phyloP scores from a whole-genome alignment of 106 monocot genomes.

The Agapanthus africanus region DNA sequence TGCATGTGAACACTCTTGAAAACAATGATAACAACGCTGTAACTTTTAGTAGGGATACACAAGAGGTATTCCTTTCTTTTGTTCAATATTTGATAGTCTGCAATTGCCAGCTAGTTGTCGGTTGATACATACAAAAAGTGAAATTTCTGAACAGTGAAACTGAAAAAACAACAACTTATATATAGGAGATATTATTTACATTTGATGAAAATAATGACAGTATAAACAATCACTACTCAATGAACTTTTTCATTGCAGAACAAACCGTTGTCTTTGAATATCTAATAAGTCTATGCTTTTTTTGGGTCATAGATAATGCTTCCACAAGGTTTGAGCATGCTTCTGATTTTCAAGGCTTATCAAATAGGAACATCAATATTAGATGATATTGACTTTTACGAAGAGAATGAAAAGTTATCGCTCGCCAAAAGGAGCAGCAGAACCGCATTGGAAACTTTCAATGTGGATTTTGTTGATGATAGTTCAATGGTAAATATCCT shows the following conservation, averaged over 20 bases:
- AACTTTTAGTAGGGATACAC: conserved; percentile 80
- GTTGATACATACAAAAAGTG: not conserved
- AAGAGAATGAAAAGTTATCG: conserved; percentile 26
- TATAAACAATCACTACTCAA: too few species aligned
- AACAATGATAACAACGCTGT: conserved; percentile 74
- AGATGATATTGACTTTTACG: conserved; percentile 86
- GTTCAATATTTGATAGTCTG: not conserved
- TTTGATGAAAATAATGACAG: too few species aligned
- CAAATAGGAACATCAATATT: conserved; percentile 41
- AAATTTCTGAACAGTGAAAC: not conserved
- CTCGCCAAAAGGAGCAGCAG: too few species aligned
- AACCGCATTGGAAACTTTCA: too few species aligned
- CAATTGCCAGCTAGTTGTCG: not conserved
- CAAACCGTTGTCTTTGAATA: not conserved
- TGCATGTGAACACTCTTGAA: too few species aligned
- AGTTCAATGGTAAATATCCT: too few species aligned
- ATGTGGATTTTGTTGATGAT: too few species aligned
- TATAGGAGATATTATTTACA: too few species aligned
- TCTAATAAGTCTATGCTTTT: not conserved
- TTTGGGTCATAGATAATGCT: conserved; percentile 52
- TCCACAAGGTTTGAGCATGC: conserved; percentile 80
- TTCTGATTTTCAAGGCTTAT: conserved; percentile 64
- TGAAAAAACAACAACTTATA: too few species aligned
- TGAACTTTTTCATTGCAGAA: not conserved
- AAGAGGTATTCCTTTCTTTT: conserved; percentile 54